A percentile compares a stretch with the other conserved stretches of the same genome.
Evolutionary conservation across 2,329 filamentous ascomycete genomes (phyloP).

Genomic region (Gnomoniopsis sp.): DNA sequence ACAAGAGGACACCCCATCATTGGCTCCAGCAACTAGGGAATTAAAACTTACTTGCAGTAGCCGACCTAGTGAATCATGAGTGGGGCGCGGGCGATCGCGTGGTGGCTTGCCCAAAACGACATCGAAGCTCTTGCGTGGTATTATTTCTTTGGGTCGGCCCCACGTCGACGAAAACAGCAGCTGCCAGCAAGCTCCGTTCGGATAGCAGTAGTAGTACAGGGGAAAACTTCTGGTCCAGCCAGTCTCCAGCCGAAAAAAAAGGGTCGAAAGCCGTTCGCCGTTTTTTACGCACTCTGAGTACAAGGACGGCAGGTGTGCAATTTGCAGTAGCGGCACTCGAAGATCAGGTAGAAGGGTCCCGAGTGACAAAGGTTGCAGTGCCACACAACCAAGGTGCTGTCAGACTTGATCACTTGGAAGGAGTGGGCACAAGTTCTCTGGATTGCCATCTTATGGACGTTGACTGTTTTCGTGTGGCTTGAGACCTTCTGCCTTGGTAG

Average conservation of each 20-base stretch:
- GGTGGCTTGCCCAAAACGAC: neutral
- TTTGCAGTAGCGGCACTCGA: conserved; percentile 67
- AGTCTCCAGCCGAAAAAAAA: neutral
- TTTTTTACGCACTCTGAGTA: conserved; percentile 39
- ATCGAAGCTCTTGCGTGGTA: neutral
- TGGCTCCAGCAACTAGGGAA: too few relatives aligned
- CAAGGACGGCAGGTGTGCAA: conserved; percentile 61
- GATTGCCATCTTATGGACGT: conserved; percentile 44
- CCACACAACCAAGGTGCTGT: conserved; percentile 64
- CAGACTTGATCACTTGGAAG: conserved; percentile 65
- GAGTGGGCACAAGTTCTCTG: conserved; percentile 57
- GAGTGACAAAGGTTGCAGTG: conserved; percentile 61
- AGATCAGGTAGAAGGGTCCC: conserved; percentile 66
- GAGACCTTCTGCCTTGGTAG: neutral
- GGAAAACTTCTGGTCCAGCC: conserved; percentile 3
- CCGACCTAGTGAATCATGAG: too few relatives aligned
- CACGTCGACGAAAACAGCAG: conserved; percentile 6
- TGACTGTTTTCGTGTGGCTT: neutral
- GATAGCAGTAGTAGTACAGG: neutral
- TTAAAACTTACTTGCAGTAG: too few relatives aligned
- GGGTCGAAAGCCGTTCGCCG: neutral
- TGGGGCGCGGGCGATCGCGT: too few relatives aligned
- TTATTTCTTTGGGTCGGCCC: neutral
- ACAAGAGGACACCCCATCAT: too few relatives aligned
- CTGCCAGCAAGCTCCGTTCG: neutral